Conservation (phyloP, 1,139 yeast species). For the Blastobotrys illinoisensis region DNA sequence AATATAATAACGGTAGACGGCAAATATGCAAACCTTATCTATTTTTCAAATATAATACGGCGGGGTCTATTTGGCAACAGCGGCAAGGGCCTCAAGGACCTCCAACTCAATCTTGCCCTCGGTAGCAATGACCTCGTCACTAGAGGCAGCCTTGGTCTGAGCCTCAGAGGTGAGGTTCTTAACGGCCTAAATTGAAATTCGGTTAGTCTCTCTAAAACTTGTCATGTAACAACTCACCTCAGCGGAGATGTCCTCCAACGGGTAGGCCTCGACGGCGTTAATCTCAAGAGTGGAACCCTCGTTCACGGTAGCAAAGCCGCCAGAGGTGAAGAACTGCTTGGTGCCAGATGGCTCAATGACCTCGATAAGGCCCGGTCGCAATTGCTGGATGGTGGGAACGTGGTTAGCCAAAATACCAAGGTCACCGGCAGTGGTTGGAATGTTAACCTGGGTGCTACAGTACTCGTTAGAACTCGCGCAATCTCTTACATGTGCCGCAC, state of each 20-base stretch:
- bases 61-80: conserved; percentile 65
- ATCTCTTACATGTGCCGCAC: conserved; percentile 17
- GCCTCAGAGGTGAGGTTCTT: conserved; percentile 86
- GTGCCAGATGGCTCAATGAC: conserved; percentile 74
- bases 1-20: no score
- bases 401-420: conserved; percentile 97
- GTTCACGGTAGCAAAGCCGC: conserved; percentile 95
- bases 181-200: conserved; percentile 43
- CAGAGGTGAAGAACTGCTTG: conserved; percentile 84
- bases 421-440: conserved; percentile 94
- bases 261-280: conserved; percentile 94
- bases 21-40: background rate
- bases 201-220: background rate
- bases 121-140: conserved; percentile 83
- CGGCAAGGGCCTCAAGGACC: conserved; percentile 89
- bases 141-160: conserved; percentile 79
- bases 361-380: conserved; percentile 94
- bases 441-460: conserved; percentile 79
- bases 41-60: conserved; percentile 3
- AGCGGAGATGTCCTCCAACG: conserved; percentile 81
- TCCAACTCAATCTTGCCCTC: conserved; percentile 95
- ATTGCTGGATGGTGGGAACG: conserved; percentile 96
- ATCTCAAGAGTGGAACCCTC: conserved; percentile 90
- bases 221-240: conserved; percentile 41
- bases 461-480: conserved; percentile 4